A percentile compares a stretch with the other conserved stretches of the same genome.
phyloP scores from a whole-genome alignment of 345 rosid species.

The Iberis pinnata region DNA sequence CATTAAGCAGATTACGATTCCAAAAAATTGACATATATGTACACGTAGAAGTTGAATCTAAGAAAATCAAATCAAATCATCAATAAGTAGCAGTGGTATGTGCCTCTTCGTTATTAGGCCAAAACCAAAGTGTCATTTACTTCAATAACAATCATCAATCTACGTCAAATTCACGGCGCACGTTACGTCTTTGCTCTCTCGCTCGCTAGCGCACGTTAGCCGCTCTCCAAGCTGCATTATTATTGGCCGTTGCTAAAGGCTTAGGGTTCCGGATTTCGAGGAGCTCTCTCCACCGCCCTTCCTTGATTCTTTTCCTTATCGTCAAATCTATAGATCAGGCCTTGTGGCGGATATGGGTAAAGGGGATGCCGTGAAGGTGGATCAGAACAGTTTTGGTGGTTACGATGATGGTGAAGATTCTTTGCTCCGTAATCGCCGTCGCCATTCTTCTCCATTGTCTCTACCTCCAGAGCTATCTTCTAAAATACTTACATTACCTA shows the following conservation, averaged over 20 bases:
- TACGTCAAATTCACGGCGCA: too few species aligned
- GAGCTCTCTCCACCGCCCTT: constrained; percentile 29
- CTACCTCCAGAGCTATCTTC: constrained; percentile 29
- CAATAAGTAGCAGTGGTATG: too few species aligned
- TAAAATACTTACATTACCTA: constrained; percentile 80
- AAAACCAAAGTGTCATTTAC: too few species aligned
- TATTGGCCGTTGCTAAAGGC: constrained; percentile 28
- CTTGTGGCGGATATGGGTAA: constrained; percentile 45
- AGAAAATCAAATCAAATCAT: too few species aligned
- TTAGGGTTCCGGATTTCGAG: constrained; percentile 27
- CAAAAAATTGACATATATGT: too few species aligned
- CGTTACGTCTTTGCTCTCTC: background rate
- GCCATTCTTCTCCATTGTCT: constrained; percentile 22
- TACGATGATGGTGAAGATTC: constrained; percentile 19
- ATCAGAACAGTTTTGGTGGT: constrained; percentile 24
- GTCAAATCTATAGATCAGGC: constrained; percentile 30
- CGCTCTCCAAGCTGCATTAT: constrained; percentile 11
- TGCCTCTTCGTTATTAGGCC: too few species aligned
- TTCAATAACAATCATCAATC: too few species aligned
- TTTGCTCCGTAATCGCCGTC: constrained; percentile 20
- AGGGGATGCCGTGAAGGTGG: constrained; percentile 32
- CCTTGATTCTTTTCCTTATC: constrained; percentile 9
- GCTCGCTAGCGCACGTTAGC: constrained; percentile 33
- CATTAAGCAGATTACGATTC: too few species aligned
- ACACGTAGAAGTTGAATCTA: too few species aligned